A percentile compares a stretch with the other conserved stretches of the same genome.
phyloP scores from a whole-genome alignment of 1,284 basidiomycete genomes.

The Mycena citricolor region DNA sequence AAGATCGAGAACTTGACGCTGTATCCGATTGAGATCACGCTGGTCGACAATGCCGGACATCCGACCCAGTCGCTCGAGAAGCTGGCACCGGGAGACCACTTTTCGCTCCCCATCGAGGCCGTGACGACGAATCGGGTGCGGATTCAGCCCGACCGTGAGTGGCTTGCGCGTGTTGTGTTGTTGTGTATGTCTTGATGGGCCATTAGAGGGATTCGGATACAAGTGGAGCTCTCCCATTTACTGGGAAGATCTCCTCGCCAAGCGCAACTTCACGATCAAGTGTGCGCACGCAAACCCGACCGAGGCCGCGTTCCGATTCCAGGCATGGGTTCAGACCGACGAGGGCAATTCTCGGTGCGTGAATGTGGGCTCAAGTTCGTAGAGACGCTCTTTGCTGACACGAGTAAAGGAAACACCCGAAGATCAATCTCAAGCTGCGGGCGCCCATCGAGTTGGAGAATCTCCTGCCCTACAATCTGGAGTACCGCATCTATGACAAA shows the following conservation, averaged over 20 bases:
- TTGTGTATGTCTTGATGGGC: slow-evolving; percentile 12
- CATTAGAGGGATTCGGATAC: slow-evolving; percentile 88
- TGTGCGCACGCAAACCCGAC: slow-evolving; percentile 82
- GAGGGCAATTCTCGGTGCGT: slow-evolving; percentile 64
- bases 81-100: slow-evolving; percentile 85
- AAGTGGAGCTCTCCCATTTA: slow-evolving; percentile 90
- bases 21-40: slow-evolving; percentile 90
- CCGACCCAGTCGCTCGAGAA: slow-evolving; percentile 82
- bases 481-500: slow-evolving; percentile 97
- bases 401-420: slow-evolving; percentile 72
- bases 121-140: slow-evolving; percentile 84
- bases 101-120: slow-evolving; percentile 88
- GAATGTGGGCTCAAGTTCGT: neutral
- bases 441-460: slow-evolving; percentile 98
- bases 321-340: slow-evolving; percentile 88
- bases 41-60: slow-evolving; percentile 86
- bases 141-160: slow-evolving; percentile 90
- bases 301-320: slow-evolving; percentile 95
- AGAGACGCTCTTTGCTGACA: slow-evolving; percentile 2
- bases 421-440: slow-evolving; percentile 84
- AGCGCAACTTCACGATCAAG: slow-evolving; percentile 77
- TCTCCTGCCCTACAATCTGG: slow-evolving; percentile 91
- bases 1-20: slow-evolving; percentile 91
- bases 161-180: slow-evolving; percentile 3
- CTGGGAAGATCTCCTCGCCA: slow-evolving; percentile 88